Conservation (phyloP, 2,329 filamentous ascomycete species). For the Beauveria sp. region DNA sequence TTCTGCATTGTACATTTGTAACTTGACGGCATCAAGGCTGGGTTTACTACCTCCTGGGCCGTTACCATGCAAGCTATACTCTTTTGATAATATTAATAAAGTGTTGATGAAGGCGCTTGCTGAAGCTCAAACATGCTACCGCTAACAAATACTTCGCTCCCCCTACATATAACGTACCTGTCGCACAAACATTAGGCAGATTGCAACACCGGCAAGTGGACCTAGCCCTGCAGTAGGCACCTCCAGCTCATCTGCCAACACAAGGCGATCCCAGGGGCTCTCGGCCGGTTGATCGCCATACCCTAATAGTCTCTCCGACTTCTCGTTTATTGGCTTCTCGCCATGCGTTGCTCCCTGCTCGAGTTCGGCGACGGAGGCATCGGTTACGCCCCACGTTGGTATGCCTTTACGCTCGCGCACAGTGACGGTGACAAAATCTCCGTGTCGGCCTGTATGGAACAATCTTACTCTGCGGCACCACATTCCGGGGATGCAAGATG, state of each 20-base stretch:
- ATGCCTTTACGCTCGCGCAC: not conserved
- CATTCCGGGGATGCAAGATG: not conserved
- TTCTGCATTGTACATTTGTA: not conserved
- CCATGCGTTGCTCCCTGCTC: not conserved
- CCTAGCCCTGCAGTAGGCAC: not conserved
- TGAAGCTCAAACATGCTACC: not conserved
- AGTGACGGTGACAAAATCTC: not conserved
- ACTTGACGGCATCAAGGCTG: not conserved
- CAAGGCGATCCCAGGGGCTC: not conserved
- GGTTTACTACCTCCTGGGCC: not conserved
- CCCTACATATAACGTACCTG: not conserved
- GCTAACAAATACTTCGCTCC: not conserved
- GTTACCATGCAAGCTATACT: not conserved
- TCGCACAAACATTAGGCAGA: not conserved
- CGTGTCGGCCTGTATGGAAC: not conserved
- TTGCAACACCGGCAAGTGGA: no score
- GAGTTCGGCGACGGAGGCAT: not conserved
- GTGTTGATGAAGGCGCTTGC: not conserved
- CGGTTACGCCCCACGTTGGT: not conserved
- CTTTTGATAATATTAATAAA: not conserved
- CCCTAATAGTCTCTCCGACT: not conserved
- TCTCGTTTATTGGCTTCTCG: no score
- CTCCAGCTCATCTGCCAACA: not conserved
- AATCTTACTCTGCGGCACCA: not conserved
- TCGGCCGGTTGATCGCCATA: not conserved